Base-by-base conservation (phyloP, 2,329 filamentous ascomycete genomes). In the Paecilomyces fulvus region DNA sequence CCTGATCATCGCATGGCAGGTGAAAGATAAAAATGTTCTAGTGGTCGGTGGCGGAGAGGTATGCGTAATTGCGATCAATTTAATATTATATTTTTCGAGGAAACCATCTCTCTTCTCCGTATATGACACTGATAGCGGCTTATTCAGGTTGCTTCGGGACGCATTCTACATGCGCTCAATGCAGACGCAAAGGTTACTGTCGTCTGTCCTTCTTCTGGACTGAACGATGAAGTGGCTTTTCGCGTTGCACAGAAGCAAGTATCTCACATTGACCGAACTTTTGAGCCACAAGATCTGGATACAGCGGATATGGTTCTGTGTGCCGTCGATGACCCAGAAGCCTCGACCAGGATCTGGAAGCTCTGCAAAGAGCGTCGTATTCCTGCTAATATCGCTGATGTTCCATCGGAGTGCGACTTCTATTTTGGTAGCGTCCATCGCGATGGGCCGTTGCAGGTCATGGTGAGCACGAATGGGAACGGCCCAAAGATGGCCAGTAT, bases 381-480 rank as follows among this genome's bases (percentile, higher is more conserved):
- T 61, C 85, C 91, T 5, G 92, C 91, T 56, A 99, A 99, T 73
- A 96, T 99, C 63, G 94, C 94, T 63, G 94, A 99, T 70, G 94
- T 99, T 3, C 94, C 94, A 0, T 83, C 90, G 0, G 94, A 99
- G 73, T 99, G 94, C 74, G 94, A 99, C 69, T 99, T 99, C 70
- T 99, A 96, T 79, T 99, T 99, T 76, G 94, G 94, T 60, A 94
- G 89, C 70, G 87, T 96, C 43, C 90, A 99, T 75, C 87, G 94
- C 53, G 94, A 99, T 71, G 94, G 94, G 0, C 94, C 94, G 5
- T 75, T 99, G 59, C 94, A 99, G 77, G 87, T 99, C 67, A 99
- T 99, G 94, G 92, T 99, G 64, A 95, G 89, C 76, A 99, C 94
- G 33, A 99, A 97, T 71, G 94, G 94, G 54, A 96, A 96, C 70